Evolutionary conservation across 148 eudicot species (phyloP).

Genomic region (Rhododendron ovatum): DNA sequence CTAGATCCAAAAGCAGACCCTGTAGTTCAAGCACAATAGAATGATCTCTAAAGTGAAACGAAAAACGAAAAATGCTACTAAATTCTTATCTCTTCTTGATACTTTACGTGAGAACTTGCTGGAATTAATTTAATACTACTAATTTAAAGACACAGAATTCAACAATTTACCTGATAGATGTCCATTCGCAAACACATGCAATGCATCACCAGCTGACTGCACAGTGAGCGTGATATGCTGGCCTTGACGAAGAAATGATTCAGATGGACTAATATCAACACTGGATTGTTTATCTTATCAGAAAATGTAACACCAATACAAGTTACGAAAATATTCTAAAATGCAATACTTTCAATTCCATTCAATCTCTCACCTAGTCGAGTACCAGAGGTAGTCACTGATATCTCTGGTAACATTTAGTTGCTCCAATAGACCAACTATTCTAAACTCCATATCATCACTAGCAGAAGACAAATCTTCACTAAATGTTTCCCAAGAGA

Average conservation of each 20-base stretch:
- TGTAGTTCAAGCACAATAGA: constrained; percentile 17
- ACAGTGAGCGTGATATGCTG: constrained; percentile 52
- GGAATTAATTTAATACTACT: background rate
- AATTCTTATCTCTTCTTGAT: background rate
- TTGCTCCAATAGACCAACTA: constrained; percentile 74
- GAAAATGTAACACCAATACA: background rate
- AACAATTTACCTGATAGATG: constrained; percentile 46
- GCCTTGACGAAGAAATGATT: constrained; percentile 56
- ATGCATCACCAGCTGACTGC: constrained; percentile 70
- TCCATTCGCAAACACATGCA: constrained; percentile 79
- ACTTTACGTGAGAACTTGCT: background rate
- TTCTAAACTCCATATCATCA: constrained; percentile 39
- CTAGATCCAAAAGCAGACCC: constrained; percentile 76
- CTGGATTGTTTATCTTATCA: constrained; percentile 31
- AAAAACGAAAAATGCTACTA: background rate
- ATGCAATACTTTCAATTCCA: background rate
- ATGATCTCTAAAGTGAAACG: background rate
- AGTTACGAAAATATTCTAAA: background rate
- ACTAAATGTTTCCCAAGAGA: constrained; percentile 61
- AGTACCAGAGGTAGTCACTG: constrained; percentile 94
- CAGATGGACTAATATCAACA: constrained; percentile 56
- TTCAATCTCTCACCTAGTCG: constrained; percentile 53
- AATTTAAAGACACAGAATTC: background rate
- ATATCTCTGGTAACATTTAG: constrained; percentile 79
- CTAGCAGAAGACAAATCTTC: constrained; percentile 53